phyloP scores from a whole-genome alignment of 257 asterid genomes.

The Linderniella brevidens region DNA sequence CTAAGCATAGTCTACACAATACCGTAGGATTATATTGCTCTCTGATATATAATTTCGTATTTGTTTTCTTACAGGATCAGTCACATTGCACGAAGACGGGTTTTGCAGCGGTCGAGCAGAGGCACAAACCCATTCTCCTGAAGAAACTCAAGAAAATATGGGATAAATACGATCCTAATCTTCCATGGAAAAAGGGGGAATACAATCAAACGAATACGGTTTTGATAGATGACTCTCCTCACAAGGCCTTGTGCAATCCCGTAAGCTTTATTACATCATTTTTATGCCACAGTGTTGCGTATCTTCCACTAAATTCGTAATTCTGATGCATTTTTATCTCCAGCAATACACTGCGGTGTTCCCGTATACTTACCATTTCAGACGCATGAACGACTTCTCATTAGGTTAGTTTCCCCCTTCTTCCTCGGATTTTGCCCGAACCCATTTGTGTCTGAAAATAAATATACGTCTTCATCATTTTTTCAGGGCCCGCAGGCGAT shows the following conservation, averaged over 20 bases:
- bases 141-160: constrained; percentile 67
- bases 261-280: constrained; percentile 26
- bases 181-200: constrained; percentile 74
- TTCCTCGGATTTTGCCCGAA: not conserved
- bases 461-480: constrained; percentile 5
- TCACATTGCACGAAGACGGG: constrained; percentile 58
- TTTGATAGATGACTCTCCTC: constrained; percentile 74
- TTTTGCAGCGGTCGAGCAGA: constrained; percentile 34
- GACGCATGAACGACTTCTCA: constrained; percentile 32
- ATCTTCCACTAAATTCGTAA: constrained; percentile 4
- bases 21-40: too few relatives aligned
- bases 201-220: constrained; percentile 71
- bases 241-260: constrained; percentile 66
- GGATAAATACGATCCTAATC: constrained; percentile 47
- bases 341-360: constrained; percentile 68
- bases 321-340: constrained; percentile 12
- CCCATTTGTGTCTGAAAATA: not conserved
- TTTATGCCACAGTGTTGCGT: not conserved
- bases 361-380: constrained; percentile 39
- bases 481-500: constrained; percentile 69
- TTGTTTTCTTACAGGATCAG: constrained; percentile 47
- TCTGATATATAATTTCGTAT: not conserved
- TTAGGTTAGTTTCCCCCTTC: constrained; percentile 37
- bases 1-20: constrained; percentile 1
- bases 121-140: constrained; percentile 53